Conservation (phyloP, 2,329 filamentous ascomycete species). For the Pyrenophora teres region DNA sequence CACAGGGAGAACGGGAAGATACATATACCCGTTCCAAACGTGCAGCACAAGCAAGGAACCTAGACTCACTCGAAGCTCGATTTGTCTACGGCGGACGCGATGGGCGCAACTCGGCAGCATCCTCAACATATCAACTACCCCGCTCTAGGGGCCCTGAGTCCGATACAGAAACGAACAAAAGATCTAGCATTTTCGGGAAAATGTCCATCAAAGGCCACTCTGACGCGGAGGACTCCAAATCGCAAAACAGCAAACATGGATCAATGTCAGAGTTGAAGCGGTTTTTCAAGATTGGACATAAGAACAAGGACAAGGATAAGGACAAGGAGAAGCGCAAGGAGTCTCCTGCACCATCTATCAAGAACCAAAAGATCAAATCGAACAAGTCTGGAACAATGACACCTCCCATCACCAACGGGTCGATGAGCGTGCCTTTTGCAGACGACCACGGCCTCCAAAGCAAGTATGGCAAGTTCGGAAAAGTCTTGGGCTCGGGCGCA, state of each 20-base stretch:
- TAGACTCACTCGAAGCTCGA: conserved; percentile 73
- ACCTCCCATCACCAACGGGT: conserved; percentile 41
- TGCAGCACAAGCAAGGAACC: conserved; percentile 68
- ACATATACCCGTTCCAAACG: conserved; percentile 85
- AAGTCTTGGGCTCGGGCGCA: conserved; percentile 89
- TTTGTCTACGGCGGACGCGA: conserved; percentile 84
- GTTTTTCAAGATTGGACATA: conserved; percentile 84
- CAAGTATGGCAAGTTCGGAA: conserved; percentile 95
- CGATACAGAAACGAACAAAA: conserved; percentile 53
- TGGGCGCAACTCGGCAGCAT: conserved; percentile 54
- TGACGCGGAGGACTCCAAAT: conserved; percentile 46
- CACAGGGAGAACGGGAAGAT: conserved; percentile 78
- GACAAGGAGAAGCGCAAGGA: conserved; percentile 58
- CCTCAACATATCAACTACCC: conserved; percentile 48
- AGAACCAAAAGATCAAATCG: conserved; percentile 57
- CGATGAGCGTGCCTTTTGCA: conserved; percentile 73
- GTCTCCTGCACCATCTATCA: conserved; percentile 66
- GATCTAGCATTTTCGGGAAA: conserved; percentile 58
- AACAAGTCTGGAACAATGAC: conserved; percentile 46
- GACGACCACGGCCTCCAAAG: conserved; percentile 89
- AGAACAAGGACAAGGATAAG: conserved; percentile 56
- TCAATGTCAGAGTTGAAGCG: conserved; percentile 95
- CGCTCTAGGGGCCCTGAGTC: conserved; percentile 51
- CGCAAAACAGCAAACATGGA: conserved; percentile 55
- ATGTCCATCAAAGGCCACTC: conserved; percentile 56